Percentiles rank a stretch among this genome's conserved stretches.
Evolutionary conservation across 1,139 yeast genomes (phyloP).

Genomic region (Lodderomyces theae): DNA sequence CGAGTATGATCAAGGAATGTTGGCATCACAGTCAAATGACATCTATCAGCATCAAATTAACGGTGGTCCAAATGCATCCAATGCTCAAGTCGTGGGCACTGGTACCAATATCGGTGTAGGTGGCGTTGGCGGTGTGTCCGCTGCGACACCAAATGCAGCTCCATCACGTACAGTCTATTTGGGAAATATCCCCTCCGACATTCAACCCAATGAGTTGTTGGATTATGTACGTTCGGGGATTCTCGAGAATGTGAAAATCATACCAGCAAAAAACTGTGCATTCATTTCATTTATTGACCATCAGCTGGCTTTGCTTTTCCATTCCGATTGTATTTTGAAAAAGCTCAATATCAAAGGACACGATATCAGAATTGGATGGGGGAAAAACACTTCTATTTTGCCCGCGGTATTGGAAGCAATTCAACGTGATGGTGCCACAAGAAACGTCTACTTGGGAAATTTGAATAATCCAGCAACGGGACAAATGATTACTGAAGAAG

Average conservation of each 20-base stretch:
- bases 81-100: neutral
- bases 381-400: conserved; percentile 60
- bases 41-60: conserved; percentile 4
- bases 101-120: neutral
- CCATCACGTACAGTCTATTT: conserved; percentile 87
- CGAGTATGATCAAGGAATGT: conserved; percentile 1
- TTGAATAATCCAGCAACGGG: conserved; percentile 50
- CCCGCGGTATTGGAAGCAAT: conserved; percentile 73
- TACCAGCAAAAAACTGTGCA: conserved; percentile 59
- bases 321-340: conserved; percentile 59
- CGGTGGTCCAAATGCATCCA: neutral
- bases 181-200: conserved; percentile 83
- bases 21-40: conserved; percentile 4
- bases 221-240: conserved; percentile 92
- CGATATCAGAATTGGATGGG: conserved; percentile 68
- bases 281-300: conserved; percentile 61
- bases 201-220: conserved; percentile 76
- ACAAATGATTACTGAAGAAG: conserved; percentile 55
- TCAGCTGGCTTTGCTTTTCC: conserved; percentile 58
- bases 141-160: conserved; percentile 31
- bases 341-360: conserved; percentile 55
- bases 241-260: conserved; percentile 67
- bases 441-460: conserved; percentile 84
- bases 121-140: conserved; percentile 8
- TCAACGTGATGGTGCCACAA: conserved; percentile 83